A percentile compares a stretch with the other conserved stretches of the same genome.
Evolutionary conservation across 176 grass and related monocot genomes (phyloP).

Genomic region (Elymus sibiricus): DNA sequence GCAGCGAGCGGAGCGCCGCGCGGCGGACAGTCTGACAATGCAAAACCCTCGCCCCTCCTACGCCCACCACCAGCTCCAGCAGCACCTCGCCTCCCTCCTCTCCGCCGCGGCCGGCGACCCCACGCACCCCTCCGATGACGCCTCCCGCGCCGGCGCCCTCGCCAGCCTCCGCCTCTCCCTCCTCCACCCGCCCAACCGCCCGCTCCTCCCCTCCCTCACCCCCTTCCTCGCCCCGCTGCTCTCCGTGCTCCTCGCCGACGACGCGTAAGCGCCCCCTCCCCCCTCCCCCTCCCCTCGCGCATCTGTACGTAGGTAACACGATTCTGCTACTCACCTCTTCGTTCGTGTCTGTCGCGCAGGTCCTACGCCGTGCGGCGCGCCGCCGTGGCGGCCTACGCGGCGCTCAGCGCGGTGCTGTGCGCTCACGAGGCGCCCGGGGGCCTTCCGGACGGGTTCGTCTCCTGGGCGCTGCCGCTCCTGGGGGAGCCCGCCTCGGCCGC

Average conservation of each 20-base stretch:
- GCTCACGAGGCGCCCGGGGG: conserved; percentile 58
- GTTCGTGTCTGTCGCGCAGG: conserved; percentile 39
- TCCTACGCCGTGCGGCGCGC: conserved; percentile 72
- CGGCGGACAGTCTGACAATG: conserved; percentile 1
- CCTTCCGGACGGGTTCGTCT: conserved; percentile 70
- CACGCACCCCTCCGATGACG: conserved; percentile 56
- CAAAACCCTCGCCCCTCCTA: conserved; percentile 61
- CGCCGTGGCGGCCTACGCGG: conserved; percentile 72
- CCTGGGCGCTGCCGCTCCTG: conserved; percentile 88
- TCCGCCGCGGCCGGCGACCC: conserved; percentile 46
- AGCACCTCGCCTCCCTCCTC: conserved; percentile 78
- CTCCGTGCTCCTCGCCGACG: conserved; percentile 55
- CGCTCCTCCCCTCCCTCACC: conserved; percentile 72
- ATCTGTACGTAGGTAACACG: neutral
- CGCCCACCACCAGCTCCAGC: conserved; percentile 86
- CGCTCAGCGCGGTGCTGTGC: conserved; percentile 68
- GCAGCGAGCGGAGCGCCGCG: conserved; percentile 6
- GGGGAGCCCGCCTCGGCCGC: conserved; percentile 43
- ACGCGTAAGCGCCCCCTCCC: conserved; percentile 26
- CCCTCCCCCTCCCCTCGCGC: neutral
- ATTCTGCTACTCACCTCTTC: conserved; percentile 17
- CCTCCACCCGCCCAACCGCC: conserved; percentile 70
- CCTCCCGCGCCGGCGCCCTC: conserved; percentile 56
- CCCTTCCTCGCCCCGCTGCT: conserved; percentile 60
- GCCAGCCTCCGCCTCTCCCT: conserved; percentile 80